Conservation (phyloP, 2,329 filamentous ascomycete species). For the Aspergillus arachidicola region DNA sequence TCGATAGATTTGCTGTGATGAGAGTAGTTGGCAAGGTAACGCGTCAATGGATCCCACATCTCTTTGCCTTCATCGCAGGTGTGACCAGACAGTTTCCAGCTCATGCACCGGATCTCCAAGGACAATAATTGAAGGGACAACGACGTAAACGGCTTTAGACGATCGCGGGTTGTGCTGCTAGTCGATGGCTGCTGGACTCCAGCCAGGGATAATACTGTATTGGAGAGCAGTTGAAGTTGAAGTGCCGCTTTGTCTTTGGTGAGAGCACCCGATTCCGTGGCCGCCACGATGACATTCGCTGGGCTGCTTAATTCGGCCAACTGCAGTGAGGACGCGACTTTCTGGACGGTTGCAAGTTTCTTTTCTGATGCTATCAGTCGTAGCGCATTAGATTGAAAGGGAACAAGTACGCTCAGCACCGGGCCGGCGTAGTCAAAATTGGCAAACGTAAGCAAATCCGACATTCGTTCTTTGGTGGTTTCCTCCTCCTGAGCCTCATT, state of each 20-base stretch:
- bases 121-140: constrained; percentile 46
- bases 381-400: constrained; percentile 45
- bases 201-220: constrained; percentile 41
- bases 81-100: constrained; percentile 47
- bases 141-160: constrained; percentile 31
- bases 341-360: constrained; percentile 35
- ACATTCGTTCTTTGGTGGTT: constrained; percentile 37
- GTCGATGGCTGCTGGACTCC: constrained; percentile 20
- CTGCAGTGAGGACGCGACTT: constrained; percentile 34
- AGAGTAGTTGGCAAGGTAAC: constrained; percentile 41
- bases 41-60: constrained; percentile 46
- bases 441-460: constrained; percentile 40
- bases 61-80: constrained; percentile 45
- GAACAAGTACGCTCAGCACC: constrained; percentile 37
- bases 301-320: constrained; percentile 41
- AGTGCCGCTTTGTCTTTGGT: constrained; percentile 43
- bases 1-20: constrained; percentile 37
- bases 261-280: constrained; percentile 39
- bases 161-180: constrained; percentile 22
- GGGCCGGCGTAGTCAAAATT: constrained; percentile 29
- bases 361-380: constrained; percentile 40
- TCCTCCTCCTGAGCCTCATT: constrained; percentile 29
- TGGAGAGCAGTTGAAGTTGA: constrained; percentile 49
- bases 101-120: constrained; percentile 43
- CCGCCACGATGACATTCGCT: constrained; percentile 41